Evolutionary conservation across 495 filamentous ascomycete genomes (phyloP), one percentile per base, ranked within the genome.

Genomic region (Penicillium tannophilum): DNA sequence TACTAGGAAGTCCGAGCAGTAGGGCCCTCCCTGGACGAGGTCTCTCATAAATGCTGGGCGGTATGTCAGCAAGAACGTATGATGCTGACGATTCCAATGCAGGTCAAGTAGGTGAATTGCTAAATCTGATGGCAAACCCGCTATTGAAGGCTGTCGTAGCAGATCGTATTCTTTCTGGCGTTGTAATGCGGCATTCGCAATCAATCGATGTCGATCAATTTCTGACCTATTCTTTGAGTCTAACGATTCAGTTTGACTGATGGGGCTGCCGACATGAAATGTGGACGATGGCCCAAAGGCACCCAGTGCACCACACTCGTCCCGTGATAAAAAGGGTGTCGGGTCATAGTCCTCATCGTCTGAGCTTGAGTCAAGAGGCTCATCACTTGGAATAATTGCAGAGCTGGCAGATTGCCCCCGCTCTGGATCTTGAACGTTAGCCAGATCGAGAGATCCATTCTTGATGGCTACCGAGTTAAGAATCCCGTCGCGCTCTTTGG

Each of bases 31-130:
- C 3, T 60, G 61, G 1, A 63, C 61, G 59, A 79, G 63, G 33
- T 72, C 67, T 2, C 71, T 65, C 70, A 77, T 78, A 43, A 78
- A 68, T 0, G 67, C 70, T 0, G 74, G 68, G 6, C 76, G 67
- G 57, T 77, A 79, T 0, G 67, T 69, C 9, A 76, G 47, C 8
- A 73, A 62, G 51, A 61, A 67, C 0, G 67, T 66, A 30, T 69
- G 67, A 55, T 72, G 69, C 43, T 75, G 72, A 1, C 72, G 63
- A 53, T 64, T 73, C 72, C 72, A 67, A 48, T 67, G 64, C 1
- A 67, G 41, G 44, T 61, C 46, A 6, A 63, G 48, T 3, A 67
- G 55, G 51, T 63, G 62, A 16, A 54, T 51, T 28, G 54, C 61
- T 16, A 62, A 30, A 8, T 60, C 64, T 1, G 35, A 35, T 12